Conservation (phyloP, 2,329 filamentous ascomycete genomes). For the Aspergillus fumigatus region DNA sequence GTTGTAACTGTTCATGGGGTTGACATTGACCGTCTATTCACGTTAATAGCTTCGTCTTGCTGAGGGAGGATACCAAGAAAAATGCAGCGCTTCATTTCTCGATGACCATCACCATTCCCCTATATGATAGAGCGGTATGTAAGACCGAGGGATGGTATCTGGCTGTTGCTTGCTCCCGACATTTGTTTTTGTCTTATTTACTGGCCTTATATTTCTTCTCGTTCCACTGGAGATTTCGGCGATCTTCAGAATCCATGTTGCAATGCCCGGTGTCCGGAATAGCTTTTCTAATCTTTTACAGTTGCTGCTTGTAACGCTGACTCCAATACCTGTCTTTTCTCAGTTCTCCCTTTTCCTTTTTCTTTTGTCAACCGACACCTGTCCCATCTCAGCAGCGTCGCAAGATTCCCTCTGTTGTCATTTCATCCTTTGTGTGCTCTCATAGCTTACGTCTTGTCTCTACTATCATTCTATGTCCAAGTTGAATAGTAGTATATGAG, state of each 20-base stretch:
- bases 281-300: constrained; percentile 31
- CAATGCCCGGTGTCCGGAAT: constrained; percentile 26
- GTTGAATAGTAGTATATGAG: constrained; percentile 29
- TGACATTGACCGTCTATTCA: constrained; percentile 39
- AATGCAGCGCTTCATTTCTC: constrained; percentile 27
- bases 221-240: constrained; percentile 15
- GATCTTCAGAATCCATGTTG: constrained; percentile 15
- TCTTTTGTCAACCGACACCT: constrained; percentile 24
- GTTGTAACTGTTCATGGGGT: constrained; percentile 34
- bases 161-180: constrained; percentile 13
- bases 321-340: constrained; percentile 21
- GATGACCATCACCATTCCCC: constrained; percentile 20
- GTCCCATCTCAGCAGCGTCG: constrained; percentile 36
- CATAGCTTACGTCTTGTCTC: constrained; percentile 23
- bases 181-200: constrained; percentile 11
- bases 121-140: constrained; percentile 7
- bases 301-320: constrained; percentile 22
- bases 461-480: constrained; percentile 25
- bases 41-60: constrained; percentile 37
- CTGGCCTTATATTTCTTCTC: constrained; percentile 13
- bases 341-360: constrained; percentile 12
- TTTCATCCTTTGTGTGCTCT: constrained; percentile 27
- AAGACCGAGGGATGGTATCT: constrained; percentile 13
- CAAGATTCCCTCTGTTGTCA: constrained; percentile 38
- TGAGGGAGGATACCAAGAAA: constrained; percentile 21